Percentiles rank a stretch among this genome's conserved stretches.
These are phyloP conservation scores for Tanacetum coccineum DNA, from an alignment of 129 eudicot genomes.

Conservation along the genomic window DNA sequence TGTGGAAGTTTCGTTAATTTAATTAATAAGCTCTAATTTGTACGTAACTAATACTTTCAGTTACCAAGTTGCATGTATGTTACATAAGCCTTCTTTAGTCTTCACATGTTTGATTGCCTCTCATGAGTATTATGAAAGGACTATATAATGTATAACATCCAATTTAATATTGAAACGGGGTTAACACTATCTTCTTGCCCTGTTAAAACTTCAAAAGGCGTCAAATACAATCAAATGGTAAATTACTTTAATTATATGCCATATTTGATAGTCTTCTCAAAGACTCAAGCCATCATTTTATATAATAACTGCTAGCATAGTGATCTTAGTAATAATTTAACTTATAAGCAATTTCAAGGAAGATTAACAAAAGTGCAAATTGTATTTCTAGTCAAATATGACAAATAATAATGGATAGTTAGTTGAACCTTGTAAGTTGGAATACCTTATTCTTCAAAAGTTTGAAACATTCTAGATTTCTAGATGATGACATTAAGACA, in stretches of 20 bases:
- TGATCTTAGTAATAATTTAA: not conserved
- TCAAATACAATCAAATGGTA: not conserved
- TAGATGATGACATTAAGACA: too few relatives aligned
- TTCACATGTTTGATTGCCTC: not conserved
- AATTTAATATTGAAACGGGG: slow-evolving; percentile 13
- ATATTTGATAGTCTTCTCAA: not conserved
- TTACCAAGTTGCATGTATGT: not conserved
- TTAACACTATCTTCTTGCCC: slow-evolving; percentile 6
- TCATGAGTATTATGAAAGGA: slow-evolving; percentile 5
- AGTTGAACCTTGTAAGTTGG: not conserved
- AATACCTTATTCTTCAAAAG: slow-evolving; percentile 1
- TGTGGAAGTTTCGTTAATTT: too few relatives aligned
- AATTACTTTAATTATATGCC: too few relatives aligned
- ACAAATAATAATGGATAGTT: slow-evolving; percentile 8
- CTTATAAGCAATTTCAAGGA: slow-evolving; percentile 1
- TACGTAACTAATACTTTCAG: not conserved
- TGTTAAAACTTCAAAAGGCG: slow-evolving; percentile 6
- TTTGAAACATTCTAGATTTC: slow-evolving; percentile 16
- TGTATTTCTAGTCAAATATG: slow-evolving; percentile 14
- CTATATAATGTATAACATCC: not conserved
- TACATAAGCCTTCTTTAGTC: slow-evolving; percentile 6
- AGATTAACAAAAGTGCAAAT: slow-evolving; percentile 17
- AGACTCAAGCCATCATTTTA: not conserved
- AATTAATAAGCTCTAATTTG: too few relatives aligned
- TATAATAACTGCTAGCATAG: not conserved